Evolutionary conservation across 805 yeast species (phyloP).

Genomic region (Sugiyamaella boreocaroliniensis): DNA sequence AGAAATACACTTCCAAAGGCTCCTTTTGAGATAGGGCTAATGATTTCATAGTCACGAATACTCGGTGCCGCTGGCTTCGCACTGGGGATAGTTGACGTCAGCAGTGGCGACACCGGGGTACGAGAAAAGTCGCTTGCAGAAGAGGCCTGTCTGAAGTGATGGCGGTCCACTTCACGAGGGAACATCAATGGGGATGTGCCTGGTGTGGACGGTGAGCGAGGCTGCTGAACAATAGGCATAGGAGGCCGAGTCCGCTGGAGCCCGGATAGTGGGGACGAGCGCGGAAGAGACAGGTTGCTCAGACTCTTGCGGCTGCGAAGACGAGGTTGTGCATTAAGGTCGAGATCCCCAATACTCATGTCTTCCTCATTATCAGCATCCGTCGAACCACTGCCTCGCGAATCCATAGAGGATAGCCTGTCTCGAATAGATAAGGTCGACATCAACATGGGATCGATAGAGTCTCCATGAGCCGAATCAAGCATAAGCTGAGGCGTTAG

Average conservation of each 20-base stretch:
- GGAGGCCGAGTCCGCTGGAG: constrained; percentile 10
- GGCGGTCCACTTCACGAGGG: constrained; percentile 37
- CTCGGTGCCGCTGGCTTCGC: constrained; percentile 58
- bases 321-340: constrained; percentile 29
- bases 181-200: constrained; percentile 51
- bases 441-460: not conserved
- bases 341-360: constrained; percentile 21
- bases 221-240: not conserved
- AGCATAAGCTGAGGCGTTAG: not conserved
- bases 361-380: not conserved
- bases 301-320: constrained; percentile 26
- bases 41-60: constrained; percentile 79
- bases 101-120: constrained; percentile 73
- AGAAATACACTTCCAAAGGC: constrained; percentile 95
- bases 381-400: not conserved
- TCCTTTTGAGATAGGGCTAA: constrained; percentile 92
- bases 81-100: constrained; percentile 43
- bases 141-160: constrained; percentile 27
- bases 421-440: not conserved
- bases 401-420: not conserved
- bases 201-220: constrained; percentile 52
- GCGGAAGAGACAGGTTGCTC: constrained; percentile 9
- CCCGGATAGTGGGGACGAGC: constrained; percentile 15
- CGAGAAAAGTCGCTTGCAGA: constrained; percentile 32
- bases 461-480: not conserved